Percentiles rank a stretch among this genome's conserved stretches.
Evolutionary conservation across 805 yeast species (phyloP).

Genomic region (Candida takata): DNA sequence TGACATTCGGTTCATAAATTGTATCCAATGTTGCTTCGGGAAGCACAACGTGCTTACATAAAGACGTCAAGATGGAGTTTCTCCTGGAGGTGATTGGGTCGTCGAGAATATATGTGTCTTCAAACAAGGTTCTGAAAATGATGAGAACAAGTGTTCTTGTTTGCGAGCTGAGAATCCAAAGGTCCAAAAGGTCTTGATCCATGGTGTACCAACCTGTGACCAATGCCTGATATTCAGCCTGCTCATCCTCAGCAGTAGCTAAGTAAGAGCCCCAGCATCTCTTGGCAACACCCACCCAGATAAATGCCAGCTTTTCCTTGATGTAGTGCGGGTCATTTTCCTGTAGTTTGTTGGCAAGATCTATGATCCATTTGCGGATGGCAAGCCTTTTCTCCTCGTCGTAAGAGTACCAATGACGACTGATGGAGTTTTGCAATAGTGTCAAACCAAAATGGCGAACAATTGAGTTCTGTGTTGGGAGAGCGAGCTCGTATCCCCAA

Average conservation of each 20-base stretch:
- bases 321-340: conserved; percentile 80
- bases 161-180: conserved; percentile 63
- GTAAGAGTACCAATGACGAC: conserved; percentile 45
- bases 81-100: conserved; percentile 86
- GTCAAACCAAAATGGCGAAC: conserved; percentile 90
- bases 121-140: conserved; percentile 81
- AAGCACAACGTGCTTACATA: conserved; percentile 77
- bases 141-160: conserved; percentile 73
- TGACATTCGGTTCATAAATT: conserved; percentile 61
- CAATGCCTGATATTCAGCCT: conserved; percentile 40
- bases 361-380: conserved; percentile 78
- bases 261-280: conserved; percentile 81
- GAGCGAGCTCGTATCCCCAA: conserved; percentile 86
- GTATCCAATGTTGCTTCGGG: conserved; percentile 57
- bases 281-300: conserved; percentile 91
- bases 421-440: conserved; percentile 66
- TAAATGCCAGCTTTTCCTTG: conserved; percentile 79
- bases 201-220: conserved; percentile 76
- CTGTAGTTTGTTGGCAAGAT: conserved; percentile 54
- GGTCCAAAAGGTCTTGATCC: conserved; percentile 67
- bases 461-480: conserved; percentile 53
- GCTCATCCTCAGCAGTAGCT: conserved; percentile 25
- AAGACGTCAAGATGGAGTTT: conserved; percentile 66
- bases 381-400: conserved; percentile 55
- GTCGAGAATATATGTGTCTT: conserved; percentile 85